These are phyloP conservation scores for Huntiella decipiens DNA, from an alignment of 2,329 filamentous ascomycete genomes.

Conservation along the genomic window DNA sequence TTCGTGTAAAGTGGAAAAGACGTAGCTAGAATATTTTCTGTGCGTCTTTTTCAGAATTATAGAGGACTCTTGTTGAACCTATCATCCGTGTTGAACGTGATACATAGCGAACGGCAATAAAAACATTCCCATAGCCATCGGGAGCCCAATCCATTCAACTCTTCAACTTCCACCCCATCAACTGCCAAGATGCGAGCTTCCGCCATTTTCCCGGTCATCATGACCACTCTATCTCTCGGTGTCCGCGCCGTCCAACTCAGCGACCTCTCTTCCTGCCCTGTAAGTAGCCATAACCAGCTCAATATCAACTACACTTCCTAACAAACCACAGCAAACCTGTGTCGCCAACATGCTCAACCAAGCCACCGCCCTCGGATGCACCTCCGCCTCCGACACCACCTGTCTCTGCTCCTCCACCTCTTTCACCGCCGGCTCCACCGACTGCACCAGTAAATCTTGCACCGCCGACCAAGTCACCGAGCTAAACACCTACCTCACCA, in stretches of 20 bases:
- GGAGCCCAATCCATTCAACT: background rate
- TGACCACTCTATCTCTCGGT: slow-evolving; percentile 4
- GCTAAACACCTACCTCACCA: slow-evolving; percentile 15
- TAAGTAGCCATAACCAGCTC: slow-evolving; percentile 1
- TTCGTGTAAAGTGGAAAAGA: no score
- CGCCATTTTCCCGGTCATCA: slow-evolving; percentile 1
- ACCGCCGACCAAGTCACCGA: slow-evolving; percentile 15
- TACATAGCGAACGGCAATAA: no score
- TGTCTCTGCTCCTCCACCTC: slow-evolving; percentile 23
- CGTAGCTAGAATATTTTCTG: no score
- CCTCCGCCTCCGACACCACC: slow-evolving; percentile 15
- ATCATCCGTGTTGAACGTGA: no score
- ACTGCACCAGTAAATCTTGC: slow-evolving; percentile 20
- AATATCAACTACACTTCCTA: background rate
- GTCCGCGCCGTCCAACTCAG: slow-evolving; percentile 7
- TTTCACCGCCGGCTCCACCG: slow-evolving; percentile 21
- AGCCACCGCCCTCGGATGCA: slow-evolving; percentile 7
- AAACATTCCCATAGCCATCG: no score
- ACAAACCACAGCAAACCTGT: slow-evolving; percentile 10
- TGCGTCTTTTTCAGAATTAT: no score
- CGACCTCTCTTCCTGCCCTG: slow-evolving; percentile 7
- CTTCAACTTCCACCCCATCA: background rate
- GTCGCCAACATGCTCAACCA: slow-evolving; percentile 9
- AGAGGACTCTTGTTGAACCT: no score
- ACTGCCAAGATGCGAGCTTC: slow-evolving; percentile 5